A percentile compares a stretch with the other conserved stretches of the same genome.
phyloP scores from a whole-genome alignment of 495 filamentous ascomycete species.

The Cercophora scortea region DNA sequence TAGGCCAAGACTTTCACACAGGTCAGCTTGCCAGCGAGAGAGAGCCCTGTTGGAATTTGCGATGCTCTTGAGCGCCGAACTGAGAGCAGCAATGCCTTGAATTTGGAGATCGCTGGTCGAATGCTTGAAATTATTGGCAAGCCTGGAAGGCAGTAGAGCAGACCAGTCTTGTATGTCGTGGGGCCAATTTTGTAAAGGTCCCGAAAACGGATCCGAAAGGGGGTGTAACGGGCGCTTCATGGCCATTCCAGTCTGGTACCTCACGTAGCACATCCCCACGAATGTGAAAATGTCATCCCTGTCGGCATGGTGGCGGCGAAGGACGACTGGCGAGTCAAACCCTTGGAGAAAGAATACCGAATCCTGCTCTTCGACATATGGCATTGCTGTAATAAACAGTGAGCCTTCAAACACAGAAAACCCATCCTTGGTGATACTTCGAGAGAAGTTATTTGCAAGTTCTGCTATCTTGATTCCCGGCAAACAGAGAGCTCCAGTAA shows the following conservation, averaged over 20 bases:
- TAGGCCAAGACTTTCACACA: conserved; percentile 1
- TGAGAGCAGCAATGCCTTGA: too few relatives aligned
- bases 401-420: not conserved
- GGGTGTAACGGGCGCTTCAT: not conserved
- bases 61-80: too few relatives aligned
- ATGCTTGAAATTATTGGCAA: too few relatives aligned
- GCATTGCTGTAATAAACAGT: conserved; percentile 5
- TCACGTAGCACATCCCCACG: conserved; percentile 6
- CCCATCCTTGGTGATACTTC: not conserved
- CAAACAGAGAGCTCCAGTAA: conserved; percentile 7
- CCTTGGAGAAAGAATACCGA: conserved; percentile 9
- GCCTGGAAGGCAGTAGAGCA: too few relatives aligned
- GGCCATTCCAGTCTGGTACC: conserved; percentile 1
- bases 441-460: not conserved
- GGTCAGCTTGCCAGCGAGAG: not conserved
- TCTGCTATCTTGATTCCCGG: conserved; percentile 6
- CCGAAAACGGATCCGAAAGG: too few relatives aligned
- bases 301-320: not conserved
- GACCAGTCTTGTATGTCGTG: too few relatives aligned
- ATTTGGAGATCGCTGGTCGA: too few relatives aligned
- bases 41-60: too few relatives aligned
- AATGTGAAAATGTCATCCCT: conserved; percentile 6
- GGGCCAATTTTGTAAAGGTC: too few relatives aligned
- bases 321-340: conserved; percentile 3
- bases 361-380: not conserved